These are phyloP conservation scores for Penicillium sclerotigenum DNA, from an alignment of 2,329 filamentous ascomycete genomes.

Conservation along the genomic window DNA sequence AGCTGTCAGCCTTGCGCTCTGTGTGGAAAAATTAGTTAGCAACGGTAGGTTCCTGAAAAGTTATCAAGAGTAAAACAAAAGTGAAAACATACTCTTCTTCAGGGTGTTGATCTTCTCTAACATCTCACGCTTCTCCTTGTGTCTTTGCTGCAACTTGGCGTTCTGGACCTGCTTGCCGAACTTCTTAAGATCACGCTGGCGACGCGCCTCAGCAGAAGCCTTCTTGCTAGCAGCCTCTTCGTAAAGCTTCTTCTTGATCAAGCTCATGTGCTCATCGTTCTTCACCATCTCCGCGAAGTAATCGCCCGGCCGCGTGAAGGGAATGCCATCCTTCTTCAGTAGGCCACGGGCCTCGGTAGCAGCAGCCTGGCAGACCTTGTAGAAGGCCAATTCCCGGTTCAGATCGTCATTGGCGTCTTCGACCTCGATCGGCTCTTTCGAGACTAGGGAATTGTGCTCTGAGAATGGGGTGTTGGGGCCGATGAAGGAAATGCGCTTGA, in stretches of 20 bases:
- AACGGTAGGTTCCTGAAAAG: slow-evolving; percentile 18
- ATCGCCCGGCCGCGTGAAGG: slow-evolving; percentile 85
- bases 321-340: slow-evolving; percentile 75
- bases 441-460: slow-evolving; percentile 74
- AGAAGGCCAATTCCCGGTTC: slow-evolving; percentile 87
- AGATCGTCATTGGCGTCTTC: slow-evolving; percentile 87
- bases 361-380: slow-evolving; percentile 80
- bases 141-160: slow-evolving; percentile 89
- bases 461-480: slow-evolving; percentile 72
- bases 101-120: slow-evolving; percentile 92
- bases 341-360: slow-evolving; percentile 69
- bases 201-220: slow-evolving; percentile 83
- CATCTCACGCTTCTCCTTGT: slow-evolving; percentile 87
- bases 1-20: slow-evolving; percentile 74
- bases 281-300: slow-evolving; percentile 99
- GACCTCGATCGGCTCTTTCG: slow-evolving; percentile 67
- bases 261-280: slow-evolving; percentile 96
- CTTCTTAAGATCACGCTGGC: slow-evolving; percentile 94
- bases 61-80: background rate
- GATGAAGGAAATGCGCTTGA: slow-evolving; percentile 61
- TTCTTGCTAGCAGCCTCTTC: slow-evolving; percentile 92
- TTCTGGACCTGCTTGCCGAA: slow-evolving; percentile 98
- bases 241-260: slow-evolving; percentile 87
- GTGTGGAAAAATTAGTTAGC: slow-evolving; percentile 13
- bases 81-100: slow-evolving; percentile 79